A percentile compares a stretch with the other conserved stretches of the same genome.
These are phyloP conservation scores for Daedaleopsis nitida DNA, from an alignment of 768 basidiomycete genomes.

Conservation along the genomic window DNA sequence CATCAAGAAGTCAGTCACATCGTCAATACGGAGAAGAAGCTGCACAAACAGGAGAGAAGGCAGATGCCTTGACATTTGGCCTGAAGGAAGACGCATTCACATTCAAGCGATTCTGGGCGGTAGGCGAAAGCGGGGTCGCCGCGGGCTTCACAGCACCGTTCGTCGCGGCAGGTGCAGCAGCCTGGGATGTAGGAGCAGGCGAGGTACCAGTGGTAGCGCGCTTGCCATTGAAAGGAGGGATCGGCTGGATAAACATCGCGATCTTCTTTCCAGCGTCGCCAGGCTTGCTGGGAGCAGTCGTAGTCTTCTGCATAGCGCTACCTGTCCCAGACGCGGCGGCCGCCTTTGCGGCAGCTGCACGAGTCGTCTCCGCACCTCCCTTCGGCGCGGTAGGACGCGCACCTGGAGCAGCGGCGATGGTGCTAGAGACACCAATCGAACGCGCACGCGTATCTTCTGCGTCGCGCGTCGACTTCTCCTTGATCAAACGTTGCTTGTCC, in stretches of 20 bases:
- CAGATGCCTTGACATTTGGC: constrained; percentile 74
- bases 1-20: constrained; percentile 15
- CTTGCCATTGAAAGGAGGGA: constrained; percentile 85
- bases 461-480: constrained; percentile 73
- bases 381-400: constrained; percentile 28
- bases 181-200: constrained; percentile 33
- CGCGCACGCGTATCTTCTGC: constrained; percentile 69
- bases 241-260: constrained; percentile 82
- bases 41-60: constrained; percentile 56
- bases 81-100: constrained; percentile 91
- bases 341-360: constrained; percentile 18
- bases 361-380: constrained; percentile 16
- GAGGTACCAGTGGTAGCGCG: constrained; percentile 40
- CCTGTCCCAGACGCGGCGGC: constrained; percentile 14
- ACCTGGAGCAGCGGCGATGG: constrained; percentile 46
- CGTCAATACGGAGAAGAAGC: constrained; percentile 24
- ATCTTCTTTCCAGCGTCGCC: constrained; percentile 34
- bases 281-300: constrained; percentile 23
- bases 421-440: constrained; percentile 49
- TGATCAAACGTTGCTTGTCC: constrained; percentile 82
- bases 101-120: constrained; percentile 68
- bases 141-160: constrained; percentile 28
- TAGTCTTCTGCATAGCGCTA: constrained; percentile 15
- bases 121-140: constrained; percentile 52
- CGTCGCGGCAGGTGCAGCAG: constrained; percentile 30